Percentiles rank a stretch among this genome's conserved stretches.
Conservation (phyloP, 2,329 filamentous ascomycete genomes). For the Boeremia exigua region DNA sequence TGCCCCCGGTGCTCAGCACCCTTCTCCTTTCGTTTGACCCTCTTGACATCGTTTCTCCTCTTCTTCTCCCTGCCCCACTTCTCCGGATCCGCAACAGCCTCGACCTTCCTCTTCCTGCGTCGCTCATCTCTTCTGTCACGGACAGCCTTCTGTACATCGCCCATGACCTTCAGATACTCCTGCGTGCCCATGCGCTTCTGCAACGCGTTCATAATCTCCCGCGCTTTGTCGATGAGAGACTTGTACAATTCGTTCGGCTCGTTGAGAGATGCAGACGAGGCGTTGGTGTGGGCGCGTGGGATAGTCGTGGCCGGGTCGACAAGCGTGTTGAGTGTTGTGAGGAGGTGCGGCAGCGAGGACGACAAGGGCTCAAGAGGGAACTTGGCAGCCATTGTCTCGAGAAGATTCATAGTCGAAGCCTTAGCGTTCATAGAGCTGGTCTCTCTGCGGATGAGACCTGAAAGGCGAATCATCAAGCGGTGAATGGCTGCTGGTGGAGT, state of each 20-base stretch:
- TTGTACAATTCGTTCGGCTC: slow-evolving; percentile 66
- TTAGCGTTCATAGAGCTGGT: slow-evolving; percentile 74
- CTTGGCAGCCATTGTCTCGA: slow-evolving; percentile 72
- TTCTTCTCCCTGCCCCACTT: slow-evolving; percentile 77
- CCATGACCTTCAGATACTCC: slow-evolving; percentile 76
- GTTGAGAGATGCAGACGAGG: slow-evolving; percentile 58
- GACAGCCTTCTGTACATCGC: slow-evolving; percentile 76
- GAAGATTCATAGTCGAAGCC: slow-evolving; percentile 74
- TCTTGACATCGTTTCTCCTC: slow-evolving; percentile 67
- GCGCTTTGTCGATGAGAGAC: slow-evolving; percentile 71
- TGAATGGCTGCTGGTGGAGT: slow-evolving; percentile 62
- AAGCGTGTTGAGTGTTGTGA: slow-evolving; percentile 78
- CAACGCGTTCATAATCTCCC: slow-evolving; percentile 79
- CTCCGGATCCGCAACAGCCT: slow-evolving; percentile 82
- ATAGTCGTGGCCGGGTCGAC: slow-evolving; percentile 78
- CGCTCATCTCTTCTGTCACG: slow-evolving; percentile 74
- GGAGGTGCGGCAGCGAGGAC: slow-evolving; percentile 68
- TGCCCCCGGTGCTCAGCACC: slow-evolving; percentile 73
- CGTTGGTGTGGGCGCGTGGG: slow-evolving; percentile 71
- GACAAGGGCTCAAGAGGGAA: slow-evolving; percentile 64
- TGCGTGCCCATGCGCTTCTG: slow-evolving; percentile 85
- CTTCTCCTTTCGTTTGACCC: slow-evolving; percentile 70
- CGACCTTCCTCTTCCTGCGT: slow-evolving; percentile 85
- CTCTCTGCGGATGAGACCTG: slow-evolving; percentile 74
- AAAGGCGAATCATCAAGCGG: slow-evolving; percentile 80